phyloP scores from a whole-genome alignment of 2,329 filamentous ascomycete species.

The Camptophora hylomeconis region DNA sequence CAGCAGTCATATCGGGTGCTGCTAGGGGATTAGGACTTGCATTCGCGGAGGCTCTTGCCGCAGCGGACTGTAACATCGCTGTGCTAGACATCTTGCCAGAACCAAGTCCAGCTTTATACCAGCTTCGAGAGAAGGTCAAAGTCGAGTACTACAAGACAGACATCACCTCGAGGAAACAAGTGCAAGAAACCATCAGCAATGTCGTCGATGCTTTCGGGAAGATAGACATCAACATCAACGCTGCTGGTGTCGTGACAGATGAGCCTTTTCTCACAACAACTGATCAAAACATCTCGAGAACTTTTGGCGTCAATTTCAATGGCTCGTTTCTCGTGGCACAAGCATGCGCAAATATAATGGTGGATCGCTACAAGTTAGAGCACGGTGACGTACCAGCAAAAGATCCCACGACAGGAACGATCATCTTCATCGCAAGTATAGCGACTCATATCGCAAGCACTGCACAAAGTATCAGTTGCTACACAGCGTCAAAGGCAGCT shows the following conservation, averaged over 20 bases:
- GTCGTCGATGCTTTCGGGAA: slow-evolving; percentile 6
- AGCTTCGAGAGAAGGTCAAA: slow-evolving; percentile 1
- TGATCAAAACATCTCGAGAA: slow-evolving; percentile 22
- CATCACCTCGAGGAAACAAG: slow-evolving; percentile 4
- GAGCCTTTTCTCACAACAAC: slow-evolving; percentile 19
- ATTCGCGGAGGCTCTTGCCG: slow-evolving; percentile 14
- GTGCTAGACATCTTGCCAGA: slow-evolving; percentile 9
- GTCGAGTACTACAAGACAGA: slow-evolving; percentile 7
- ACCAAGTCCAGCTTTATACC: slow-evolving; percentile 4
- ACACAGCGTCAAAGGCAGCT: slow-evolving; percentile 62
- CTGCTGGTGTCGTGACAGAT: slow-evolving; percentile 19
- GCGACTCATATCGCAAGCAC: slow-evolving; percentile 22
- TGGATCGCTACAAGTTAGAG: slow-evolving; percentile 7
- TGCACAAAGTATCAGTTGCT: slow-evolving; percentile 27
- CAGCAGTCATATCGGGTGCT: slow-evolving; percentile 16
- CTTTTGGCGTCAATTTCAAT: slow-evolving; percentile 18
- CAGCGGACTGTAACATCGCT: slow-evolving; percentile 11
- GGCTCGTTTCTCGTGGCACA: slow-evolving; percentile 19
- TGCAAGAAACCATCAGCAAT: slow-evolving; percentile 1
- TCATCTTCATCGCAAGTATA: slow-evolving; percentile 24
- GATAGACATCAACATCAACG: slow-evolving; percentile 14
- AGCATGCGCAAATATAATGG: slow-evolving; percentile 19
- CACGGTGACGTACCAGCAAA: slow-evolving; percentile 7
- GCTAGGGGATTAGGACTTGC: slow-evolving; percentile 17
- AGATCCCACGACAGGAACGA: slow-evolving; percentile 16